Percentiles rank a stretch among this genome's conserved stretches.
Evolutionary conservation across 257 asterid species (phyloP).

Genomic region (Forsythia viridissima): DNA sequence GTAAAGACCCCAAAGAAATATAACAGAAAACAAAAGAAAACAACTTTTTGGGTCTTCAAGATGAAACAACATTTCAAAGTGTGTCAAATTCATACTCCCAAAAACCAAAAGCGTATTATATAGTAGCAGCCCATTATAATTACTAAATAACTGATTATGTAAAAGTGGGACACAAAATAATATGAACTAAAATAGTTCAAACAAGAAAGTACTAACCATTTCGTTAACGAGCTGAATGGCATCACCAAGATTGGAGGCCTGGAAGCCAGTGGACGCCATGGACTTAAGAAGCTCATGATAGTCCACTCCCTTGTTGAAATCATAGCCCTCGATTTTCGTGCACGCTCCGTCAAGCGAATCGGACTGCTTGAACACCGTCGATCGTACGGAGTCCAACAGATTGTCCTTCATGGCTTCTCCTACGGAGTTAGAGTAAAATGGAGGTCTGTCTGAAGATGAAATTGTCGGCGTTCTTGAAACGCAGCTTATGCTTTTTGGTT

Average conservation of each 20-base stretch:
- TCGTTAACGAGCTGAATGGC: slow-evolving; percentile 77
- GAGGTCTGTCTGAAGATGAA: neutral
- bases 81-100: neutral
- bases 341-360: slow-evolving; percentile 56
- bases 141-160: neutral
- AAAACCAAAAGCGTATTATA: neutral
- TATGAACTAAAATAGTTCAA: neutral
- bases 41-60: neutral
- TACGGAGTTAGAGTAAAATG: slow-evolving; percentile 15
- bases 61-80: neutral
- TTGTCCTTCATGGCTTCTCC: slow-evolving; percentile 43
- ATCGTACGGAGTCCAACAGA: slow-evolving; percentile 50
- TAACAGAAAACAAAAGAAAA: neutral
- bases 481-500: neutral
- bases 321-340: slow-evolving; percentile 73
- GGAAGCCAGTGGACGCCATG: slow-evolving; percentile 80
- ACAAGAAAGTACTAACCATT: slow-evolving; percentile 54
- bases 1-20: slow-evolving; percentile 3
- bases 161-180: slow-evolving; percentile 8
- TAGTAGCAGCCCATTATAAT: neutral
- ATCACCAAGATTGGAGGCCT: slow-evolving; percentile 94
- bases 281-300: slow-evolving; percentile 68
- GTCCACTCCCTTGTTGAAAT: slow-evolving; percentile 81
- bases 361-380: slow-evolving; percentile 67
- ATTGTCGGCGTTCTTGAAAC: neutral